Evolutionary conservation across 108 stramenopile species (phyloP), one percentile per base, ranked within the genome.

Genomic region (Skeletonema potamos): DNA sequence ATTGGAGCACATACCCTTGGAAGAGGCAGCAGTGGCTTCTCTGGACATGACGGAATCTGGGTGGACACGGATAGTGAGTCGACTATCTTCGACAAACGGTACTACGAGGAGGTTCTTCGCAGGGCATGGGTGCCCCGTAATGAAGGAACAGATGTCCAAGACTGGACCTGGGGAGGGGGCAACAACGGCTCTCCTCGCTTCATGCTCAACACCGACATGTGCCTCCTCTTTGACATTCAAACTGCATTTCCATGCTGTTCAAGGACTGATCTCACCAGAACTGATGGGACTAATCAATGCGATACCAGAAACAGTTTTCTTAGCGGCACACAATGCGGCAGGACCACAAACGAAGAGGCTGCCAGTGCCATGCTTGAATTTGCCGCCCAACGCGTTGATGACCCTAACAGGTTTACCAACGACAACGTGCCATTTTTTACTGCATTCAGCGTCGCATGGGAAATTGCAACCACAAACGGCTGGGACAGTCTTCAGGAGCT

Each of bases 171-270:
- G 36, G 78, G 66, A 18, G 41, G 30, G 1, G 7, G 15, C 8
- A 60, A 27, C 32, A 37, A 39, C 20, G 56, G 56, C 30, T 33
- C 24, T 11, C 51, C 54, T n/a, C 72, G 33, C 18, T 44, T 79
- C 34, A 79, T 79, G 78, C 73, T 79, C 32, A 79, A 75, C 58
- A 79, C 73, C 24, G 78, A 79, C 36, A 68, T 79, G 30, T 79
- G 73, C 13, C 73, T 74, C 2, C 32, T 20, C 0, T 69, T 59
- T 15, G 67, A 79, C 24, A 74, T 74, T 74, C 17, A 64, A 9
- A 56, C 36, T 62, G 26, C 27, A 24, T 26, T 26, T 33, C 43
- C 61, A 6, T 71, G 69, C 63, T 77, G 76, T 26, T 26, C 70
- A 34, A 41, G 48, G 6, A 68, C 33, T 36, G 68, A 74, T 20